Conservation (phyloP, 2,329 filamentous ascomycete genomes). For the Claviceps humidiphila region DNA sequence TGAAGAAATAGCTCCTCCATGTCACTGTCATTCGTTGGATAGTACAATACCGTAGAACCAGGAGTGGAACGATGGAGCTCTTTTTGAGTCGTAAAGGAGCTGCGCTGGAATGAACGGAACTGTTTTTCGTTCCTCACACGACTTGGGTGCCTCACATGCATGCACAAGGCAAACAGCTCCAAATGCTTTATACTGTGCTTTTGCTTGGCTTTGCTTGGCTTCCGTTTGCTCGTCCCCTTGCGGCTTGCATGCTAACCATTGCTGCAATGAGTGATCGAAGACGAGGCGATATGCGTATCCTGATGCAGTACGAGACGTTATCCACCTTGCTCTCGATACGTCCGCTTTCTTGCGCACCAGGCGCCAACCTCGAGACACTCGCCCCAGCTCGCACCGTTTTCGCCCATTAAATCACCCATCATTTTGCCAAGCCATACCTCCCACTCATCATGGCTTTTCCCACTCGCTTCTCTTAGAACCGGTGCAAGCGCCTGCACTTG, state of each 20-base stretch:
- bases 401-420: slow-evolving; percentile 70
- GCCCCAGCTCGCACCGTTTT: slow-evolving; percentile 65
- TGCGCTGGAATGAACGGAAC: background rate
- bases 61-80: background rate
- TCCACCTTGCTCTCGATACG: background rate
- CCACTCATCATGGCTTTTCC: slow-evolving; percentile 86
- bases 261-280: background rate
- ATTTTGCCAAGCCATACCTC: slow-evolving; percentile 78
- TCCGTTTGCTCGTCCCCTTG: background rate
- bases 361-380: slow-evolving; percentile 80
- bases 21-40: background rate
- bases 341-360: slow-evolving; percentile 70
- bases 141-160: background rate
- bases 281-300: background rate
- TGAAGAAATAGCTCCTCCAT: background rate
- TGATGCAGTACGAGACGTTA: background rate
- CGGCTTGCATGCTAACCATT: background rate
- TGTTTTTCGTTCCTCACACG: background rate
- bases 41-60: background rate
- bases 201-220: background rate
- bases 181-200: background rate
- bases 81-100: background rate
- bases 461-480: slow-evolving; percentile 65
- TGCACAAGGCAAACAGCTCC: slow-evolving; percentile 4
- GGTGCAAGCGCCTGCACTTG: slow-evolving; percentile 79